These are phyloP conservation scores for Gentiana macrophylla DNA, from an alignment of 257 asterid genomes.

Conservation along the genomic window DNA sequence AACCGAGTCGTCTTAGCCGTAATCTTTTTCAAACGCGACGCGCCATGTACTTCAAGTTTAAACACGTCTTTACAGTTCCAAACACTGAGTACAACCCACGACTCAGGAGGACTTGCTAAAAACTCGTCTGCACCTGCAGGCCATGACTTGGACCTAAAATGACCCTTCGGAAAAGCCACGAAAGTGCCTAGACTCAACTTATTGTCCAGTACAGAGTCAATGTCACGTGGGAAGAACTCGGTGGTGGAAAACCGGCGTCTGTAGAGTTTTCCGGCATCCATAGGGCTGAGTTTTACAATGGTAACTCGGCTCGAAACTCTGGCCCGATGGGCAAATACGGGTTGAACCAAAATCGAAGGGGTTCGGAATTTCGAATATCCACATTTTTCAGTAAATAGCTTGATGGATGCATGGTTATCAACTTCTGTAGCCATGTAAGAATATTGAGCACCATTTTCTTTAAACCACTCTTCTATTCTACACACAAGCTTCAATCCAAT, in stretches of 20 bases:
- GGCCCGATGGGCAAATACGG: slow-evolving; percentile 68
- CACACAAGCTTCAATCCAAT: slow-evolving; percentile 62
- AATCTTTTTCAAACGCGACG: slow-evolving; percentile 40
- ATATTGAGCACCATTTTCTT: slow-evolving; percentile 68
- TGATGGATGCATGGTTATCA: slow-evolving; percentile 72
- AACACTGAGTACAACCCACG: slow-evolving; percentile 81
- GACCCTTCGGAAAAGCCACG: slow-evolving; percentile 43
- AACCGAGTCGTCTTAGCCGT: slow-evolving; percentile 46
- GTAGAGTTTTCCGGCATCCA: slow-evolving; percentile 61
- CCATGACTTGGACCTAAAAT: slow-evolving; percentile 35
- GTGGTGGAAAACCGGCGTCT: slow-evolving; percentile 52
- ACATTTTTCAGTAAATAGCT: slow-evolving; percentile 66
- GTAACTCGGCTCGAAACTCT: slow-evolving; percentile 18
- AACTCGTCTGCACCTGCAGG: slow-evolving; percentile 34
- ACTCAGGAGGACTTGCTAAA: slow-evolving; percentile 45
- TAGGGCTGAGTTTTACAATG: slow-evolving; percentile 33
- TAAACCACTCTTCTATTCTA: slow-evolving; percentile 61
- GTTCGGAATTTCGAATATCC: slow-evolving; percentile 72
- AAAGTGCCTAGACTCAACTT: slow-evolving; percentile 59
- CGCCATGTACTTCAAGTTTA: slow-evolving; percentile 76
- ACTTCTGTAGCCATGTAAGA: slow-evolving; percentile 81
- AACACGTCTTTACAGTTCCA: slow-evolving; percentile 81
- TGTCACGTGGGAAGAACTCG: slow-evolving; percentile 86
- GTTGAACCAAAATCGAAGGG: slow-evolving; percentile 68
- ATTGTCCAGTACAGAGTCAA: slow-evolving; percentile 49